Evolutionary conservation across 108 stramenopile genomes (phyloP), one percentile per base, ranked within the genome.

Genomic region (Cyclotella choctawhatcheeana): DNA sequence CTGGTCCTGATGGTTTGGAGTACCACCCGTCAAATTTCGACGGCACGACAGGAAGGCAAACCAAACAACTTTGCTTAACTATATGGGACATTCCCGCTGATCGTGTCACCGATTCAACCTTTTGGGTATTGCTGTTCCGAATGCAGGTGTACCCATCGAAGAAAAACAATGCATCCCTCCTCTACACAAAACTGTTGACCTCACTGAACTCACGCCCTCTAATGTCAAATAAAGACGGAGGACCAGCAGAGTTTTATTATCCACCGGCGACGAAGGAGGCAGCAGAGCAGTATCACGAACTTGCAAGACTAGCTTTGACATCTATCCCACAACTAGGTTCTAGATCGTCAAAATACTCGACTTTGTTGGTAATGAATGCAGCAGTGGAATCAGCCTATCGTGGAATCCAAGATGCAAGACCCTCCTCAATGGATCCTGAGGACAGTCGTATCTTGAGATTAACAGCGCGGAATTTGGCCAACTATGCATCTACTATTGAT

Each of bases 121-220:
- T 96, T 67, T 96, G 95, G 95, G 89, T 86, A 0, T 33, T 96
- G 71, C 78, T 96, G 8, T 96, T 96, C 81, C 85, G 95, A 14
- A 89, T 96, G 89, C 95, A 96, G 64, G 89, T 96, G 13, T 96
- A 96, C 56, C 95, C 95, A 2, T 82, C 81, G 32, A 90, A 82
- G 44, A 89, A 85, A 64, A 93, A 96, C 72, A 83, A 77, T 53
- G 91, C 95, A 10, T 81, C 83, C 30, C 88, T 96, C 67, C 60
- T 96, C 44, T 96, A 96, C 79, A 92, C 92, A 3, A 89, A 89
- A 59, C 82, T 96, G 12, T 74, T 96, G 58, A 88, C 95, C 0
- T 77, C 87, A 5, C 65, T 96, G 73, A 96, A 96, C 54, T 83
- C 89, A 2, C 83, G 86, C 26, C 92, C 95, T 20, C 81, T 96